These are phyloP conservation scores for Trichoderma sp. DNA, from an alignment of 2,329 filamentous ascomycete genomes.

Conservation along the genomic window DNA sequence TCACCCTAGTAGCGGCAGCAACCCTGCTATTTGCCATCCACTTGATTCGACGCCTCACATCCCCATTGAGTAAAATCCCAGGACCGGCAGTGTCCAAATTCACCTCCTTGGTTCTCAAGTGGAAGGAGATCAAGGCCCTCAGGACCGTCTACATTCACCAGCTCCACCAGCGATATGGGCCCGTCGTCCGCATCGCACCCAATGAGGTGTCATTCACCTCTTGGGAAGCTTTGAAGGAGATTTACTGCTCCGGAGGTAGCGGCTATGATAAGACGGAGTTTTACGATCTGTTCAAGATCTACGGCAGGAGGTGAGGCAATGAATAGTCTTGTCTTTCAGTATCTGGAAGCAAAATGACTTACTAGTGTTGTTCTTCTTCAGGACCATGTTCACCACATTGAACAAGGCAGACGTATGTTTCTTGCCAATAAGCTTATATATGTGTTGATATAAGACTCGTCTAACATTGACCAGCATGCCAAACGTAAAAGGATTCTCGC, in stretches of 20 bases:
- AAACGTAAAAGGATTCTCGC: constrained; percentile 62
- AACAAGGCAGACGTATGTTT: constrained; percentile 51
- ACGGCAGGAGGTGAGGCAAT: constrained; percentile 50
- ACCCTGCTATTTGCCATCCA: constrained; percentile 28
- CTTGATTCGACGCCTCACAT: constrained; percentile 31
- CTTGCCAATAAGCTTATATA: neutral
- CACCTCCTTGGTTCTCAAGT: constrained; percentile 52
- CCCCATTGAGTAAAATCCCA: constrained; percentile 43
- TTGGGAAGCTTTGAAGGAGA: constrained; percentile 56
- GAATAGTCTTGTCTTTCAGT: neutral
- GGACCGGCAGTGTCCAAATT: constrained; percentile 49
- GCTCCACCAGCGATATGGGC: constrained; percentile 55
- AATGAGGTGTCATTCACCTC: constrained; percentile 61
- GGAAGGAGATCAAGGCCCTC: constrained; percentile 53
- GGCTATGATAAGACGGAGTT: constrained; percentile 66
- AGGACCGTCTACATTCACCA: constrained; percentile 55
- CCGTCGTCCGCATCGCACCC: constrained; percentile 56
- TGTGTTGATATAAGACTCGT: too few relatives aligned
- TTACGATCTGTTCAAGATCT: constrained; percentile 60
- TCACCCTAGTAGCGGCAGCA: constrained; percentile 26
- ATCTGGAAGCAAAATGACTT: neutral
- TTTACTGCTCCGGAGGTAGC: constrained; percentile 60
- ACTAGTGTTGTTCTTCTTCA: constrained; percentile 23
- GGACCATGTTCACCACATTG: constrained; percentile 60
- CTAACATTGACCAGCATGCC: constrained; percentile 49